These are phyloP conservation scores for Cutaneotrichosporon sp. DNA, from an alignment of 1,284 basidiomycete genomes.

Conservation along the genomic window DNA sequence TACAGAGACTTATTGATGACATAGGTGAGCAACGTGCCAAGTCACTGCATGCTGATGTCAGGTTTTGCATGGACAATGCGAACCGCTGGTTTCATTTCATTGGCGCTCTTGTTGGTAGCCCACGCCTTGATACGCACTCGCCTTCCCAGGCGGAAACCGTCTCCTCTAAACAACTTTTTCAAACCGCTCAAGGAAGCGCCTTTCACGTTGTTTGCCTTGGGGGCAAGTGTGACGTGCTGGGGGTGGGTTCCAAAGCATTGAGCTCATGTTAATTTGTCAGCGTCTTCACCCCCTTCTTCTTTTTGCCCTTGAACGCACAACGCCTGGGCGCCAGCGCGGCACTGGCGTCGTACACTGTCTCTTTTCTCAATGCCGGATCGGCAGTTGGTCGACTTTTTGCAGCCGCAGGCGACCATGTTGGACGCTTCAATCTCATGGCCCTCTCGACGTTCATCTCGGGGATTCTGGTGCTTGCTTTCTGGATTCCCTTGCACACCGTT, in stretches of 20 bases:
- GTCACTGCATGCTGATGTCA: background rate
- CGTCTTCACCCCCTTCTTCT: conserved; percentile 36
- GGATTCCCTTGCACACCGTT: conserved; percentile 19
- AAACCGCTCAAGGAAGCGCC: conserved; percentile 22
- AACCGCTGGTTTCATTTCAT: conserved; percentile 25
- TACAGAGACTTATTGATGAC: conserved; percentile 4
- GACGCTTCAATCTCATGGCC: conserved; percentile 34
- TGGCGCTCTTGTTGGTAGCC: conserved; percentile 21
- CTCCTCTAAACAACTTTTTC: conserved; percentile 18
- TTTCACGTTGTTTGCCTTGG: conserved; percentile 23
- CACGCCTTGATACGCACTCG: conserved; percentile 20
- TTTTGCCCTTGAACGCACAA: conserved; percentile 30
- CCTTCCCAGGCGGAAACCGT: conserved; percentile 19
- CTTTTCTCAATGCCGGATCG: conserved; percentile 35
- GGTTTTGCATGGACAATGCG: conserved; percentile 29
- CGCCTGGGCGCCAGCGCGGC: conserved; percentile 28
- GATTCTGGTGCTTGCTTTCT: conserved; percentile 24
- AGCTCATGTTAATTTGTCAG: conserved; percentile 15
- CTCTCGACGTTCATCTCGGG: conserved; percentile 18
- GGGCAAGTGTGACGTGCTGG: background rate
- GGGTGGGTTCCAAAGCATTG: background rate
- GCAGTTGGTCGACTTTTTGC: conserved; percentile 23
- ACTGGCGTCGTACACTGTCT: conserved; percentile 28
- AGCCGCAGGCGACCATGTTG: conserved; percentile 11
- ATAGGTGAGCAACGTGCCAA: background rate